phyloP scores from a whole-genome alignment of 225 moss, liverwort and hornwort genomes.

The Neckera pumila region DNA sequence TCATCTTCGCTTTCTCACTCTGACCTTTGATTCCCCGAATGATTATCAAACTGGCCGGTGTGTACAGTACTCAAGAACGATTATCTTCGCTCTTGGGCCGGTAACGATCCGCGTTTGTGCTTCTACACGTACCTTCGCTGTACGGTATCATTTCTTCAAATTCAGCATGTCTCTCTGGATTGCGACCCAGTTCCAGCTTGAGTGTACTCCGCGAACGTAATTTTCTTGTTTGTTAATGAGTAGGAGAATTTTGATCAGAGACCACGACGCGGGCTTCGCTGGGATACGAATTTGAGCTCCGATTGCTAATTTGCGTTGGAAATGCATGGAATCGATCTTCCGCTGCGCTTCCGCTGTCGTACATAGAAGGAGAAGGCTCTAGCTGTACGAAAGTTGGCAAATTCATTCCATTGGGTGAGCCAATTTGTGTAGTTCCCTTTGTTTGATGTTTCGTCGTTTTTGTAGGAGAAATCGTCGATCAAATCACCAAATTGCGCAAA shows the following conservation, averaged over 20 bases:
- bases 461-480: neutral
- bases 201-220: too few species aligned
- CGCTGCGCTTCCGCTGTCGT: neutral
- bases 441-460: neutral
- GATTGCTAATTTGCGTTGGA: neutral
- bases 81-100: neutral
- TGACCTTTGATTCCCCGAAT: neutral
- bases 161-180: neutral
- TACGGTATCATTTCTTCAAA: neutral
- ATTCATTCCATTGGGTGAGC: neutral
- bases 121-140: neutral
- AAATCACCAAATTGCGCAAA: neutral
- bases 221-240: too few species aligned
- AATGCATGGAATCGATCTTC: neutral
- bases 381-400: neutral
- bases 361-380: neutral
- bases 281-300: neutral
- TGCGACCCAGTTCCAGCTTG: neutral
- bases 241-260: neutral
- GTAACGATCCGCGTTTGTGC: neutral
- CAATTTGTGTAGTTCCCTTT: neutral
- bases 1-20: neutral
- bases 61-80: neutral
- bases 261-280: neutral
- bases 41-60: neutral